Conservation (phyloP, 331 rosid genomes). For the Malus hybrid region DNA sequence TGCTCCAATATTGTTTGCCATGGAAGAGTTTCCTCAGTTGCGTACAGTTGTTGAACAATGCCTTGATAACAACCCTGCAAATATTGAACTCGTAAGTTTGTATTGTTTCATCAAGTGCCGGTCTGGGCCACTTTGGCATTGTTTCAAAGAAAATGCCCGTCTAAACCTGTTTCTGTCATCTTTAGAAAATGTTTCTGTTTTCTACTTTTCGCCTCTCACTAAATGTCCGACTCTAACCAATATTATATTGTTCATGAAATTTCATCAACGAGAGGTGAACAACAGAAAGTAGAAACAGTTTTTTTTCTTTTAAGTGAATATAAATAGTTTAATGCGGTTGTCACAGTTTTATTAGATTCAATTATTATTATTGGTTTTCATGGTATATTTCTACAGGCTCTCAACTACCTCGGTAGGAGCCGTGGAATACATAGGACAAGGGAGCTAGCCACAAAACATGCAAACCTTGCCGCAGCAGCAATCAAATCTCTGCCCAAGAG, state of each 20-base stretch:
- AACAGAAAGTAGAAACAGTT: no score
- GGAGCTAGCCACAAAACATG: constrained; percentile 74
- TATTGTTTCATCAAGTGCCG: background rate
- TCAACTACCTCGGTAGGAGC: constrained; percentile 76
- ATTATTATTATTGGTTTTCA: background rate
- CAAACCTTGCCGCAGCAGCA: constrained; percentile 74
- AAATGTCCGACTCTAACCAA: no score
- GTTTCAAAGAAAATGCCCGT: no score
- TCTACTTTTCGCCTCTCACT: no score
- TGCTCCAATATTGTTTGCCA: constrained; percentile 87
- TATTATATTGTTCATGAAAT: no score
- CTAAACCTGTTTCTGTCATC: no score
- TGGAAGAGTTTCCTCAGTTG: constrained; percentile 93
- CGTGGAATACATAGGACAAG: constrained; percentile 62
- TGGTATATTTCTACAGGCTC: constrained; percentile 37
- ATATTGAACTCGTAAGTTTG: constrained; percentile 64
- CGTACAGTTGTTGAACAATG: constrained; percentile 55
- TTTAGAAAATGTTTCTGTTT: no score
- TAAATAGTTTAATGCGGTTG: no score
- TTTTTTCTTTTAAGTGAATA: no score
- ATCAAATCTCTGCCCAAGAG: constrained; percentile 65
- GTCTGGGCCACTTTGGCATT: no score
- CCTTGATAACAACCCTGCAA: constrained; percentile 57
- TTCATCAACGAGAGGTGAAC: no score
- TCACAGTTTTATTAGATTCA: background rate